Evolutionary conservation across 371 early-diverging fungal genomes (phyloP), one percentile per base, ranked within the genome.

Genomic region (Thermomucor indicae-seudaticae): DNA sequence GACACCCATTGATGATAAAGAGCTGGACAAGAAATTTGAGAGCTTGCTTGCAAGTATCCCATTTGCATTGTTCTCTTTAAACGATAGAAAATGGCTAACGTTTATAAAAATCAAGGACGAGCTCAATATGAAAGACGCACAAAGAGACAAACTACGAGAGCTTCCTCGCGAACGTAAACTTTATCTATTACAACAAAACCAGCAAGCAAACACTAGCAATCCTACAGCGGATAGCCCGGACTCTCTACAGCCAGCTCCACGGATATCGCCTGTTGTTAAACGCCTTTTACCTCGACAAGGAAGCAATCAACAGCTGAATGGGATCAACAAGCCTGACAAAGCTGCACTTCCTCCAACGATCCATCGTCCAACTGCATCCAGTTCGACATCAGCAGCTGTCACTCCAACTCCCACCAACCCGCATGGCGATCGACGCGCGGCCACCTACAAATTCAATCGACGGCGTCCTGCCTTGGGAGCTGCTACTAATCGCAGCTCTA

Each of bases 101-200:
- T n/a, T 35, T 22, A 14, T 40, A 46, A 47, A 32, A 14, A 12
- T 40, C 1, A 56, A 80, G 78, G 73, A 77, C 39, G 77, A 82
- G 35, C 63, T 83, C n/a, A 70, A 83, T 48, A 83, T 80, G 70
- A 80, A 78, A 49, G 78, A 72, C 29, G 58, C 34, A 8, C 60
- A 75, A 10, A 60, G 78, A 42, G 75, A 74, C 20, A 75, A 70
- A 22, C 58, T 79, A 52, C 71, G 77, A 43, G 64, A 75, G 43
- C 50, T 83, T 12, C 67, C 80, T 1, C 55, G 60, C 5, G 74
- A 75, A 23, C 71, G 72, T 34, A 78, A 80, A 37, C 44, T 70
- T 1, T 72, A 73, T 12, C 50, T 83, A 5, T 64, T 83, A 32
- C 61, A 75, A 30, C 80, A 79, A 49, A 80, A 78, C 28, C 66